A percentile compares a stretch with the other conserved stretches of the same genome.
phyloP scores from a whole-genome alignment of 305 asterid species.

The Lippia alba region DNA sequence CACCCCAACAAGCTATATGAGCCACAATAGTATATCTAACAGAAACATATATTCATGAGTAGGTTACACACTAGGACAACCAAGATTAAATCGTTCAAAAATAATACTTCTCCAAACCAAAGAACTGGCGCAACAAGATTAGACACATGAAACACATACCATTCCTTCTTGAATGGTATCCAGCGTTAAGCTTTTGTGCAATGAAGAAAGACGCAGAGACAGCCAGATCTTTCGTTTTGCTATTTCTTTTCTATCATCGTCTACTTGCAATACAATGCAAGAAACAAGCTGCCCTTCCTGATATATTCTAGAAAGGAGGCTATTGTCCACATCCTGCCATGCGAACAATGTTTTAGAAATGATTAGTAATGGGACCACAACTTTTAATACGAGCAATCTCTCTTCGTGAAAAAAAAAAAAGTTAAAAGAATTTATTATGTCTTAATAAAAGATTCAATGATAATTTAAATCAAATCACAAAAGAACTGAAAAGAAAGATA shows the following conservation, averaged over 20 bases:
- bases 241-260: conserved; percentile 77
- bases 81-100: conserved; percentile 17
- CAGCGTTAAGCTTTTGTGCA: conserved; percentile 72
- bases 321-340: conserved; percentile 58
- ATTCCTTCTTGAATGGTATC: conserved; percentile 96
- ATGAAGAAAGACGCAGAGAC: conserved; percentile 76
- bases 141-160: conserved; percentile 53
- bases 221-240: conserved; percentile 91
- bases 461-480: conserved; percentile 17
- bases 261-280: conserved; percentile 80
- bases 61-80: background rate
- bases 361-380: conserved; percentile 13
- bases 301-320: conserved; percentile 68
- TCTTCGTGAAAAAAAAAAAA: background rate
- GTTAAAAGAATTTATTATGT: background rate
- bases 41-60: conserved; percentile 17
- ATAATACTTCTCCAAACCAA: conserved; percentile 25
- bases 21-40: background rate
- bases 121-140: conserved; percentile 7
- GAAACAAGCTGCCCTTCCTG: conserved; percentile 87
- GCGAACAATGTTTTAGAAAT: conserved; percentile 25
- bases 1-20: background rate
- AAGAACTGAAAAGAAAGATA: conserved; percentile 34
- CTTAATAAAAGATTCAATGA: background rate
- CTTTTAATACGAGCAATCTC: conserved; percentile 6